Conservation (phyloP, 2,329 filamentous ascomycete species). For the Fusarium floridanum region DNA sequence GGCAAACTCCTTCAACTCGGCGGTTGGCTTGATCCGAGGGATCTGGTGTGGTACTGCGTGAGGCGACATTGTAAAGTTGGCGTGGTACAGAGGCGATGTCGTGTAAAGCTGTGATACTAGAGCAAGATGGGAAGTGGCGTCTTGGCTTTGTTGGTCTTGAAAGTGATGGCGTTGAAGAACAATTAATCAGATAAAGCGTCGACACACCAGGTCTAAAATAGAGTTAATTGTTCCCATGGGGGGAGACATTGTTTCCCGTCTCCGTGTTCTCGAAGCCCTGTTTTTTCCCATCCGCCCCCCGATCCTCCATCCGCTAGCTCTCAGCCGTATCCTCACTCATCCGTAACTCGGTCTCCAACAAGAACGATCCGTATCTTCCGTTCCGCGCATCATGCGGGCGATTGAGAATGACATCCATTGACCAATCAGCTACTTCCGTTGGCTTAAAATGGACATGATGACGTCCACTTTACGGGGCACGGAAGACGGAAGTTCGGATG, state of each 20-base stretch:
- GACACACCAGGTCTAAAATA: constrained; percentile 13
- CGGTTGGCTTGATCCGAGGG: constrained; percentile 29
- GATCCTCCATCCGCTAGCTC: constrained; percentile 6
- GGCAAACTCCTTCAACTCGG: constrained; percentile 52
- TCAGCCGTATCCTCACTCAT: constrained; percentile 9
- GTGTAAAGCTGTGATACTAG: background rate
- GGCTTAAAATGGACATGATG: constrained; percentile 37
- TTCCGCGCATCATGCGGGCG: constrained; percentile 14
- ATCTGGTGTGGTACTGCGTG: constrained; percentile 52
- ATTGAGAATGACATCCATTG: background rate
- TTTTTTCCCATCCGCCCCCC: background rate
- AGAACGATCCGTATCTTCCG: constrained; percentile 21
- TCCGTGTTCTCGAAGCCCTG: constrained; percentile 17
- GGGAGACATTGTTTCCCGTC: background rate
- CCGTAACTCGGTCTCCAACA: constrained; percentile 8
- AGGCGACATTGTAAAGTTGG: constrained; percentile 55
- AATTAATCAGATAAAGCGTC: constrained; percentile 2
- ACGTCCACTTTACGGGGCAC: constrained; percentile 27
- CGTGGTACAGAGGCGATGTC: background rate
- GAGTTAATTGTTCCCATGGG: background rate
- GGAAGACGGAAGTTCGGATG: constrained; percentile 51
- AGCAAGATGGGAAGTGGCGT: background rate
- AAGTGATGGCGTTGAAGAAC: background rate
- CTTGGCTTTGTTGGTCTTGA: background rate
- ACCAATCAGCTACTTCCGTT: constrained; percentile 19